phyloP scores from a whole-genome alignment of 768 basidiomycete genomes.

The Leccinum olivaceopallidum region DNA sequence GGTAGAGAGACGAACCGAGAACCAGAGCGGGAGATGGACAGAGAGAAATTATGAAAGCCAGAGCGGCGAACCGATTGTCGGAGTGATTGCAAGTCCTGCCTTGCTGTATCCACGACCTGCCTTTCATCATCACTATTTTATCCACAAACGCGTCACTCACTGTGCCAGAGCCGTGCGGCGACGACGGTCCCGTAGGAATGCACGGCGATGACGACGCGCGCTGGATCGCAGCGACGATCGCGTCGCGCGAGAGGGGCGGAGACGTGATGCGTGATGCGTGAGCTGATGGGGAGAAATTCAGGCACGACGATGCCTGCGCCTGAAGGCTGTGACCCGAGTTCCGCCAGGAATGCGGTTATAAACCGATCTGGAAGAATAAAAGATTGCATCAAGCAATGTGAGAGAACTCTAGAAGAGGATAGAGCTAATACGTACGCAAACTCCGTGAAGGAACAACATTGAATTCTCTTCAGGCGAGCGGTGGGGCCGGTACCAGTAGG shows the following conservation, averaged over 20 bases:
- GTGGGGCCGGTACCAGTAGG: constrained; percentile 54
- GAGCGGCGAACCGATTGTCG: too few species aligned
- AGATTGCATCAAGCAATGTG: not conserved
- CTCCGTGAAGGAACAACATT: constrained; percentile 66
- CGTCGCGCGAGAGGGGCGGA: constrained; percentile 44
- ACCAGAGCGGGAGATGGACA: too few species aligned
- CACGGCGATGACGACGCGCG: constrained; percentile 44
- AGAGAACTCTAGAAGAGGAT: not conserved
- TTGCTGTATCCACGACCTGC: too few species aligned
- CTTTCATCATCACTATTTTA: too few species aligned
- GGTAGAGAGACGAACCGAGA: too few species aligned
- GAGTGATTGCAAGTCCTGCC: too few species aligned
- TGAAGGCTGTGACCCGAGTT: constrained; percentile 43
- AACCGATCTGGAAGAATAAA: constrained; percentile 52
- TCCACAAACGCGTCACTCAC: constrained; percentile 5
- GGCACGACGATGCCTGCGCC: constrained; percentile 59
- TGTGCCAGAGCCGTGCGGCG: constrained; percentile 52
- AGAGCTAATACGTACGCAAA: constrained; percentile 46
- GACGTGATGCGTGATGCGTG: constrained; percentile 49
- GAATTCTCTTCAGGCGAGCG: constrained; percentile 47
- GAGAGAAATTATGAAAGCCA: too few species aligned
- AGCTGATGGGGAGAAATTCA: constrained; percentile 60
- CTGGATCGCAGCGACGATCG: constrained; percentile 44
- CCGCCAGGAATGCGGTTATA: constrained; percentile 50
- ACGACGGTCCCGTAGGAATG: constrained; percentile 69